Conservation (phyloP, 352 stramenopile genomes). For the Globisporangium mamillatum region DNA sequence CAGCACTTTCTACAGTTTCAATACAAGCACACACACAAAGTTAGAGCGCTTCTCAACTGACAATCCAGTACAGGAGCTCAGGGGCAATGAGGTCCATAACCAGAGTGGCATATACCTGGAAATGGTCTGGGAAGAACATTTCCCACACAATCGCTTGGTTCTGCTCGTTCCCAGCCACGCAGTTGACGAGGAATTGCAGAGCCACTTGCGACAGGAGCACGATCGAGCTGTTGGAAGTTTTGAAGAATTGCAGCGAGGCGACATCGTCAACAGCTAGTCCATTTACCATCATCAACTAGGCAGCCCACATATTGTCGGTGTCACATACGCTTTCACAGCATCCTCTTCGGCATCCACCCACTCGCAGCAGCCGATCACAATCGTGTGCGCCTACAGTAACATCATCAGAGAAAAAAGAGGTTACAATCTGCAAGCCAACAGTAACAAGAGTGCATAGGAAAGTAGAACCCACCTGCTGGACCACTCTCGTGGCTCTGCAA, state of each 20-base stretch:
- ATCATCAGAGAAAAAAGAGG: background rate
- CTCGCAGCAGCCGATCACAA: slow-evolving; percentile 36
- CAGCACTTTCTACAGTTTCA: slow-evolving; percentile 60
- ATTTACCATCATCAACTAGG: no score
- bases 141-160: slow-evolving; percentile 58
- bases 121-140: slow-evolving; percentile 64
- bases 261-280: background rate
- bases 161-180: slow-evolving; percentile 34
- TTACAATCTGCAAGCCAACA: background rate
- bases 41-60: background rate
- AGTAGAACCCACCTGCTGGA: slow-evolving; percentile 11
- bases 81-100: background rate
- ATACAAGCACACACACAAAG: background rate
- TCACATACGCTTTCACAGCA: slow-evolving; percentile 18
- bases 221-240: slow-evolving; percentile 18
- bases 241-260: background rate
- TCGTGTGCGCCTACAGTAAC: slow-evolving; percentile 31
- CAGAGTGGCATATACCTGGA: slow-evolving; percentile 39
- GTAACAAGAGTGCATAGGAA: no score
- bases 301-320: background rate
- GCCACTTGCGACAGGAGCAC: slow-evolving; percentile 60
- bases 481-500: slow-evolving; percentile 26
- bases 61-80: no score
- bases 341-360: slow-evolving; percentile 70
- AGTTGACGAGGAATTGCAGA: slow-evolving; percentile 78